Base-by-base conservation (phyloP, 75 land plant species). In the Pseudotsuga menziesii region DNA sequence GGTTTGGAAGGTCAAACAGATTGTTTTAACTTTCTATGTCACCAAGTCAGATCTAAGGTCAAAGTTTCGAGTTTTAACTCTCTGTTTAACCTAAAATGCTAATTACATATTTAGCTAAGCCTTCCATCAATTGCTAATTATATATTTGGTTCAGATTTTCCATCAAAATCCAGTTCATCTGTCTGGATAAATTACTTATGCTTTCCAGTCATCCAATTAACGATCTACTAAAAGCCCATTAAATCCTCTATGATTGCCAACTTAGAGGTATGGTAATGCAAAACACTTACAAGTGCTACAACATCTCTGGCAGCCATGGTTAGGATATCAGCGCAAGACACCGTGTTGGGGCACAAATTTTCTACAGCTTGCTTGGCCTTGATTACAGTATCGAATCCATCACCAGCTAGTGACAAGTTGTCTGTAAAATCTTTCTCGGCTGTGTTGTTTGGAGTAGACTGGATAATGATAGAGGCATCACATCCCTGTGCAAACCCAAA, bases 321-420 rank as follows among this genome's bases (percentile, higher is more conserved):
- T 4, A 83, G 64, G 66, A 83, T 75, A 58, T 83, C 84, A 20
- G 84, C 84, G 35, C 84, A 83, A 27, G 84, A 83, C 55, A 83
- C 84, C 9, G 60, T 70, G 63, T 77, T 71, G 29, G 82, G 84
- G 72, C 84, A 83, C 57, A 16, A 41, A 26, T 73, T 59, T 61
- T 94, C 97, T 12, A 88, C 93, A 5, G 92, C 95, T 4, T 83
- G 82, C 74, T 94, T 94, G 70, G 97, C 97, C 85, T 88, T 88
- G 61, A 84, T 82, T 55, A 94, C 92, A 16, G 95, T 91, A 76
- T 94, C 97, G 64, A 94, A 94, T 58, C 91, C 97, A 77, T 94
- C 95, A 36, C 97, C 97, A 57, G 97, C 88, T 23, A 94, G 83
- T 1, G 95, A 90, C 35, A 90, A 72, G 74, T 94, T 94, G 73